Percentiles rank a stretch among this genome's conserved stretches.
phyloP scores from a whole-genome alignment of 2,329 filamentous ascomycete genomes.

The Cercospora sp. region DNA sequence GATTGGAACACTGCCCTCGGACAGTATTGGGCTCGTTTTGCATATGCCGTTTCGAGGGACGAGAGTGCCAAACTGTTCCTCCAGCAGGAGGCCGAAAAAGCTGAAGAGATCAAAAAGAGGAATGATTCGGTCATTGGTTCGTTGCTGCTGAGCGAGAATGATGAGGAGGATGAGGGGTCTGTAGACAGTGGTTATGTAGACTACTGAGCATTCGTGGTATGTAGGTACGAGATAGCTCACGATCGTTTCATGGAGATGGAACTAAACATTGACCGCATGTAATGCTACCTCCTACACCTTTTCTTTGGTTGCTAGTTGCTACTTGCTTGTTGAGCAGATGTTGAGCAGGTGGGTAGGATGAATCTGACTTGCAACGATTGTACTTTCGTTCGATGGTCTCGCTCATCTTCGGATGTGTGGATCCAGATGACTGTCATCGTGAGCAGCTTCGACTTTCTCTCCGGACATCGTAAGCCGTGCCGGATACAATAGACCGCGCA shows the following conservation, averaged over 20 bases:
- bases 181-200: background rate
- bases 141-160: background rate
- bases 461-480: too few relatives aligned
- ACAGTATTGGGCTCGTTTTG: background rate
- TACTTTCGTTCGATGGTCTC: too few relatives aligned
- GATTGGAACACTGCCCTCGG: slow-evolving; percentile 5
- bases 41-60: background rate
- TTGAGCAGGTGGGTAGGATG: too few relatives aligned
- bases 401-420: too few relatives aligned
- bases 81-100: background rate
- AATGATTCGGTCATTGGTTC: background rate
- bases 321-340: too few relatives aligned
- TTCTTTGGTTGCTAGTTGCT: too few relatives aligned
- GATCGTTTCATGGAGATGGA: background rate
- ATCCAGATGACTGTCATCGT: too few relatives aligned
- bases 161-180: background rate
- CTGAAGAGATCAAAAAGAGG: background rate
- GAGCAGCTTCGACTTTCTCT: too few relatives aligned
- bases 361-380: too few relatives aligned
- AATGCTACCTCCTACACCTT: too few relatives aligned
- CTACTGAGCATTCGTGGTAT: background rate
- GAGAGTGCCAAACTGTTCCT: background rate
- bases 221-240: background rate
- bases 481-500: too few relatives aligned
- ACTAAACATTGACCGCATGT: too few relatives aligned